phyloP scores from a whole-genome alignment of 73 alveolate species.

The Paraurostyla sp. region DNA sequence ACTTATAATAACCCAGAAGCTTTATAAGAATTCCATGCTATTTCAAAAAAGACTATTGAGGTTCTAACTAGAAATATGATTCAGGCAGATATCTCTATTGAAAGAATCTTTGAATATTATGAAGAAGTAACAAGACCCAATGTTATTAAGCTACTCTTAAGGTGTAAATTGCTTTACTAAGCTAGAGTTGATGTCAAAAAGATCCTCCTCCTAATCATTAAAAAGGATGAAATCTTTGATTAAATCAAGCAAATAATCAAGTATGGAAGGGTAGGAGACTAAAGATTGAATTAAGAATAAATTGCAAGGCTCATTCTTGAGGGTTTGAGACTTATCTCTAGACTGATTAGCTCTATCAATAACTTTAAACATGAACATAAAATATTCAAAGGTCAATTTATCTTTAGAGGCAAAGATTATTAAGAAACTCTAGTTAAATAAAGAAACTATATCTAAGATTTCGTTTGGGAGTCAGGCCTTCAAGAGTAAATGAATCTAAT shows the following conservation, averaged over 20 bases:
- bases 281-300: neutral
- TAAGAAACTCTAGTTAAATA: slow-evolving; percentile 15
- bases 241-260: neutral
- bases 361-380: slow-evolving; percentile 41
- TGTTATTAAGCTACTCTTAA: slow-evolving; percentile 21
- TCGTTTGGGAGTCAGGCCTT: slow-evolving; percentile 3
- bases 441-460: slow-evolving; percentile 10
- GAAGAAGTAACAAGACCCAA: slow-evolving; percentile 36
- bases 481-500: neutral
- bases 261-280: neutral
- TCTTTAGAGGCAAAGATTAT: slow-evolving; percentile 43
- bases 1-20: neutral
- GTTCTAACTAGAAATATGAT: slow-evolving; percentile 49
- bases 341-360: neutral
- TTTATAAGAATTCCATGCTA: slow-evolving; percentile 1
- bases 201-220: slow-evolving; percentile 5
- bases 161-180: slow-evolving; percentile 15
- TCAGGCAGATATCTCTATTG: slow-evolving; percentile 12
- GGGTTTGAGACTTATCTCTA: neutral
- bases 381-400: slow-evolving; percentile 40
- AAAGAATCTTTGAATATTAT: slow-evolving; percentile 30
- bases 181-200: slow-evolving; percentile 53
- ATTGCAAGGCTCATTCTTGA: neutral
- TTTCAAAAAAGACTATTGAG: slow-evolving; percentile 9
- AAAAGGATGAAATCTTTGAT: slow-evolving; percentile 2